These are phyloP conservation scores for Pneumocystis murina DNA, from an alignment of 1,139 yeast species.

Conservation along the genomic window DNA sequence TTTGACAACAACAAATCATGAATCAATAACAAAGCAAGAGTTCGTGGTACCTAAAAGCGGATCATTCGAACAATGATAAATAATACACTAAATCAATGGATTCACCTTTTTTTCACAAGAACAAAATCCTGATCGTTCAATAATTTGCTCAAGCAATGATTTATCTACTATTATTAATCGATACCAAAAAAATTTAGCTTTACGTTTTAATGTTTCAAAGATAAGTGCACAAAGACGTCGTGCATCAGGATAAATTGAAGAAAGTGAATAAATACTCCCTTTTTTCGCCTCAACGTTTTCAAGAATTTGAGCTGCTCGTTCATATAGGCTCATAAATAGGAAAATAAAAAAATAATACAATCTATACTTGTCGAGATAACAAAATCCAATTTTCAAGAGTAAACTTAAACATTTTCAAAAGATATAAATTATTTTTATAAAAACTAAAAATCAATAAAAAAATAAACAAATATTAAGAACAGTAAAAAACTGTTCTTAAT, in stretches of 20 bases:
- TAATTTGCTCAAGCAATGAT: constrained; percentile 6
- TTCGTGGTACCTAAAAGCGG: background rate
- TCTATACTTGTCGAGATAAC: background rate
- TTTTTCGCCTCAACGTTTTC: constrained; percentile 8
- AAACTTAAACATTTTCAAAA: no score
- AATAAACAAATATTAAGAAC: no score
- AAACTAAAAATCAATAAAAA: no score
- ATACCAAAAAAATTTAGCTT: background rate
- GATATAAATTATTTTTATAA: no score
- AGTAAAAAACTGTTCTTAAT: no score
- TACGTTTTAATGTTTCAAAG: constrained; percentile 20
- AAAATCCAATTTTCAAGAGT: no score
- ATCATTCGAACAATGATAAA: background rate
- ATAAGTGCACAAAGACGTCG: constrained; percentile 11
- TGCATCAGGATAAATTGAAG: constrained; percentile 8
- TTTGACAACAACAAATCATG: constrained; percentile 70
- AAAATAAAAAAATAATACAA: no score
- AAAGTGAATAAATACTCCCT: constrained; percentile 11
- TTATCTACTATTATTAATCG: constrained; percentile 2
- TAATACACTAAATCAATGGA: constrained; percentile 27
- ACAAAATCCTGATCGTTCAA: constrained; percentile 7
- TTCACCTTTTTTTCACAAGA: constrained; percentile 24
- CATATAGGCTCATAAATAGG: constrained; percentile 12
- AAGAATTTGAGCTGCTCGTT: constrained; percentile 8
- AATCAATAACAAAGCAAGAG: constrained; percentile 45